These are phyloP conservation scores for Prunus kanzakura DNA, from an alignment of 306 rosid genomes.

Conservation along the genomic window DNA sequence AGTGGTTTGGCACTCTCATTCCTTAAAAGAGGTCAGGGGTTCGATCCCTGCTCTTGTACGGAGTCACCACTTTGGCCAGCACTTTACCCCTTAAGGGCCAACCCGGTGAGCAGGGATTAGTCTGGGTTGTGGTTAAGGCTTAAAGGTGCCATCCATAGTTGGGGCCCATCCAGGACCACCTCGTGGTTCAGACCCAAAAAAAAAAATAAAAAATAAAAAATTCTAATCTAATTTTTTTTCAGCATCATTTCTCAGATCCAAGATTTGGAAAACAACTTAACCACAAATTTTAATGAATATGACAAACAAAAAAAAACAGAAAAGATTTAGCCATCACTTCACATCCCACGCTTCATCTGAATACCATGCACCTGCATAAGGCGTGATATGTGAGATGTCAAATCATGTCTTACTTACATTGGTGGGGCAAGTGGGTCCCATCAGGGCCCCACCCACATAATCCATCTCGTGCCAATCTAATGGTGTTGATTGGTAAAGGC, in stretches of 20 bases:
- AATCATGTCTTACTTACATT: slow-evolving; percentile 32
- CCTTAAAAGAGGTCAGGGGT: no score
- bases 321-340: not conserved
- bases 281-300: not conserved
- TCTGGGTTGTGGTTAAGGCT: no score
- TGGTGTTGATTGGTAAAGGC: slow-evolving; percentile 37
- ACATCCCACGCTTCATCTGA: not conserved
- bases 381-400: slow-evolving; percentile 40
- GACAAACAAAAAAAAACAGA: not conserved
- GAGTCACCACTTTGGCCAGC: no score
- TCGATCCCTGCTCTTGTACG: no score
- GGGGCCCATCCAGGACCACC: no score
- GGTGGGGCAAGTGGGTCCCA: slow-evolving; percentile 30
- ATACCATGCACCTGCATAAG: slow-evolving; percentile 8
- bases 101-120: no score
- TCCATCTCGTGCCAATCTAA: slow-evolving; percentile 29
- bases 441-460: not conserved
- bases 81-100: no score
- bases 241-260: not conserved
- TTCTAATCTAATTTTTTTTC: not conserved
- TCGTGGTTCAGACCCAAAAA: no score
- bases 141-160: no score
- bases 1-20: no score
- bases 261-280: not conserved
- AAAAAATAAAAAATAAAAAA: no score